phyloP scores from a whole-genome alignment of 129 eudicot species.

The Helichrysum umbraculigerum region DNA sequence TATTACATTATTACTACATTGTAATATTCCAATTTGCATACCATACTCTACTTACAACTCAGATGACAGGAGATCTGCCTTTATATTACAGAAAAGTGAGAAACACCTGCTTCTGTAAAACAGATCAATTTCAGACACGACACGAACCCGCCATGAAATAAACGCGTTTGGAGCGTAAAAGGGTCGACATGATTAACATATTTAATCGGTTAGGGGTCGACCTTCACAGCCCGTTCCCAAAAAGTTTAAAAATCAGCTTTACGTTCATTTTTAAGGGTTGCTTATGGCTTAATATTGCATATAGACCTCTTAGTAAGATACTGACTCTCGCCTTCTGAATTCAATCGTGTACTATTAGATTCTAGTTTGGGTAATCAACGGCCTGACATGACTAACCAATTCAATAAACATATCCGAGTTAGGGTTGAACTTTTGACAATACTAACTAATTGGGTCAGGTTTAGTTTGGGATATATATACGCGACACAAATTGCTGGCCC shows the following conservation, averaged over 20 bases:
- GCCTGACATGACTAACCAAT: background rate
- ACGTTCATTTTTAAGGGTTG: background rate
- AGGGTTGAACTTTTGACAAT: background rate
- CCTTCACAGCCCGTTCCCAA: too few relatives aligned
- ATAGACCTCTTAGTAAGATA: too few relatives aligned
- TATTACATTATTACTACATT: background rate
- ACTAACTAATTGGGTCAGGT: background rate
- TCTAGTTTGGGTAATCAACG: background rate
- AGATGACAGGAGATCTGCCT: background rate
- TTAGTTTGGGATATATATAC: too few relatives aligned
- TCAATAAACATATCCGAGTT: background rate
- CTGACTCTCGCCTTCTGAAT: background rate
- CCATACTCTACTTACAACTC: background rate
- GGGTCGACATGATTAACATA: too few relatives aligned
- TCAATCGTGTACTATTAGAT: background rate
- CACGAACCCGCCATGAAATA: too few relatives aligned
- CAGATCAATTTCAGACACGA: too few relatives aligned
- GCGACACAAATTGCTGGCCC: too few relatives aligned
- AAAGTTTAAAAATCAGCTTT: too few relatives aligned
- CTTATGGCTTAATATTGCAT: background rate
- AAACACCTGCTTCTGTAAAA: background rate
- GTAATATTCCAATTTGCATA: constrained; percentile 13
- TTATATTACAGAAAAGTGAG: background rate
- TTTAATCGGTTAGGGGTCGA: too few relatives aligned
- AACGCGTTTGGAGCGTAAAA: too few relatives aligned